Base-by-base conservation (phyloP, 371 early-diverging fungal species). In the Homolaphlyctis polyrhiza region DNA sequence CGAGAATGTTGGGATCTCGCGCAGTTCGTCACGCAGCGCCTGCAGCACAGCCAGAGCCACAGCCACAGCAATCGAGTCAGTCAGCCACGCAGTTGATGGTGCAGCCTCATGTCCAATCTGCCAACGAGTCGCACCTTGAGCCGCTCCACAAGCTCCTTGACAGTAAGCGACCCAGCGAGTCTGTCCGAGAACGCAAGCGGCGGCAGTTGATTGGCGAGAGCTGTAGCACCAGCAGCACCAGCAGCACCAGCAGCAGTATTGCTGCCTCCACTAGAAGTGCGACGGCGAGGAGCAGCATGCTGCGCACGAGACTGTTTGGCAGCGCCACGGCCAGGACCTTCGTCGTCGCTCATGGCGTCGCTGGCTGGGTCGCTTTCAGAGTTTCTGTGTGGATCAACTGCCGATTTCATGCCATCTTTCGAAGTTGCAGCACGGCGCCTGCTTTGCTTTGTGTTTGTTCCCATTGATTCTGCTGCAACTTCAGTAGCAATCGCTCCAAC, bases 21-120 rank as follows among this genome's bases (percentile, higher is more conserved):
- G n/a, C n/a, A 92, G 78, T 63, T 90, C 86, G 32, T 71, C 71
- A 50, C 87, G 88, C 61, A 91, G 72, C 55, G 82, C 80, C 90
- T 91, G 35, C 3, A 36, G 21, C 21, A 33, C 35, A 50, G 57
- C 30, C 27, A 6, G 8, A 54, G 16, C 62, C 13, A 18, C 18
- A 2, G 14, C 25, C 18, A 1, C 5, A 39, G 39, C 39, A 8
- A 18, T 39, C 39, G 18, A 39, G 39, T 8, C 11, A 8, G 39
- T 39, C 39, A n/a, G n/a, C n/a, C n/a, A n/a, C n/a, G n/a, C n/a
- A n/a, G n/a, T n/a, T n/a, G n/a, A n/a, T n/a, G n/a, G n/a, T n/a
- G n/a, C n/a, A n/a, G n/a, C n/a, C n/a, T n/a, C n/a, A n/a, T n/a
- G n/a, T n/a, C n/a, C n/a, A n/a, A n/a, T n/a, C 16, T 58, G 63